Evolutionary conservation across 768 basidiomycete species (phyloP).

Genomic region (Tylopilus vinaceipallidus): DNA sequence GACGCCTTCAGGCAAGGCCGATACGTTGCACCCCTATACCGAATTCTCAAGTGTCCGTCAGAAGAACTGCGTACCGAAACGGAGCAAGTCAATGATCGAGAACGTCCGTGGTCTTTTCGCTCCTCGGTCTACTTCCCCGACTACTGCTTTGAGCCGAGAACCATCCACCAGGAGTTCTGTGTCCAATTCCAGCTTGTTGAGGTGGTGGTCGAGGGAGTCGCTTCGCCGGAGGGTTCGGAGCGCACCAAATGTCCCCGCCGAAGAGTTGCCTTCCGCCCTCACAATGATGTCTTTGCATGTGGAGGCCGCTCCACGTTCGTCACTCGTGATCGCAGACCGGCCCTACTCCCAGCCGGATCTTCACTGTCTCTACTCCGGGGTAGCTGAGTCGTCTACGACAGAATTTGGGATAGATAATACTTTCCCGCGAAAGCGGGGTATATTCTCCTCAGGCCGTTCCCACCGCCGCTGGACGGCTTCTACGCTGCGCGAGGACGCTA

Average conservation of each 20-base stretch:
- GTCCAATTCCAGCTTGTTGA: constrained; percentile 35
- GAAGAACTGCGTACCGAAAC: constrained; percentile 36
- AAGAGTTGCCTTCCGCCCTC: constrained; percentile 24
- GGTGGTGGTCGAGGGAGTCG: constrained; percentile 50
- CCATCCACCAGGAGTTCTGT: constrained; percentile 28
- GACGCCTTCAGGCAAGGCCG: constrained; percentile 10
- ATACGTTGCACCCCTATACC: constrained; percentile 21
- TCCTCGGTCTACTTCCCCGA: constrained; percentile 44
- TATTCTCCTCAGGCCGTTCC: constrained; percentile 16
- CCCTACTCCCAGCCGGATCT: constrained; percentile 35
- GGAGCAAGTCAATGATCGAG: constrained; percentile 55
- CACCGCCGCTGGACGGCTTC: constrained; percentile 24
- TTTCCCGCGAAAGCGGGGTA: constrained; percentile 10
- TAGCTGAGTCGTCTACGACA: constrained; percentile 9
- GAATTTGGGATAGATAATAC: constrained; percentile 29
- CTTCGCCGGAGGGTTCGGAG: constrained; percentile 53
- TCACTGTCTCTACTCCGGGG: constrained; percentile 20
- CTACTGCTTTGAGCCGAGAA: constrained; percentile 28
- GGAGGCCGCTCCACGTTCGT: constrained; percentile 8
- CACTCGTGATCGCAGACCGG: constrained; percentile 14
- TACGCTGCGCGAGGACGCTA: constrained; percentile 12
- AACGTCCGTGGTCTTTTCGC: constrained; percentile 62
- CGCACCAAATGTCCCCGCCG: constrained; percentile 43
- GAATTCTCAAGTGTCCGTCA: constrained; percentile 27
- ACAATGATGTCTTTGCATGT: constrained; percentile 28